Percentiles rank a stretch among this genome's conserved stretches.
These are phyloP conservation scores for Geranomyces variabilis DNA, from an alignment of 192 early-diverging fungal genomes.

Conservation along the genomic window DNA sequence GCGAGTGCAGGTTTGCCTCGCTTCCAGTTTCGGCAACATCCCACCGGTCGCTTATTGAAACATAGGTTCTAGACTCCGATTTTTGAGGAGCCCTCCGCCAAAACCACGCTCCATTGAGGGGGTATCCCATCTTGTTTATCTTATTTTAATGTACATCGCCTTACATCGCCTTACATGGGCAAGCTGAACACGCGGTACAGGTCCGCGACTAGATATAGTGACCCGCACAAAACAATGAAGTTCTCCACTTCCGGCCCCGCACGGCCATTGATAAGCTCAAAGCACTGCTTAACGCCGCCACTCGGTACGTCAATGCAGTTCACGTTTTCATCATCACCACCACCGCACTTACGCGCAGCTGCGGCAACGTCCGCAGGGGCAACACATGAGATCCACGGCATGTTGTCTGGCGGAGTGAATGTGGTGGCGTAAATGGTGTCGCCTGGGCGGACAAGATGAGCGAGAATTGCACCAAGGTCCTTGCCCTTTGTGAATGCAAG, in stretches of 20 bases:
- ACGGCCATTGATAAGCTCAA: background rate
- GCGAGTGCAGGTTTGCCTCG: no score
- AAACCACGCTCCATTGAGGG: no score
- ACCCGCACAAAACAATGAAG: slow-evolving; percentile 79
- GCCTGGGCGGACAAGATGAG: slow-evolving; percentile 52
- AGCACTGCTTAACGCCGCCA: slow-evolving; percentile 13
- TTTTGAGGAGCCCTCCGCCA: no score
- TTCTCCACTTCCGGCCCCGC: slow-evolving; percentile 22
- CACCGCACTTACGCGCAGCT: slow-evolving; percentile 32
- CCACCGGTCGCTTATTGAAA: no score
- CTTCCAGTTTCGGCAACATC: no score
- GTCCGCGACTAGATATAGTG: slow-evolving; percentile 85
- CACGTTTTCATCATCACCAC: slow-evolving; percentile 30
- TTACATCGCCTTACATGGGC: no score
- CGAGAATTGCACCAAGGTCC: slow-evolving; percentile 63
- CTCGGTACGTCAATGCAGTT: slow-evolving; percentile 18
- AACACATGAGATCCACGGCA: slow-evolving; percentile 82
- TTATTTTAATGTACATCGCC: no score
- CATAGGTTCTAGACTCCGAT: no score
- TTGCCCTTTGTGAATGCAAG: slow-evolving; percentile 76
- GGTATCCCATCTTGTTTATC: no score
- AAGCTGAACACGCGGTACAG: slow-evolving; percentile 42
- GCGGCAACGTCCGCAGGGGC: slow-evolving; percentile 52
- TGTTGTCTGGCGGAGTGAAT: slow-evolving; percentile 78
- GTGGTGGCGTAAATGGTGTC: slow-evolving; percentile 71